Evolutionary conservation across 2,329 filamentous ascomycete genomes (phyloP), one percentile per base, ranked within the genome.

Genomic region (Coniochaeta sp.): DNA sequence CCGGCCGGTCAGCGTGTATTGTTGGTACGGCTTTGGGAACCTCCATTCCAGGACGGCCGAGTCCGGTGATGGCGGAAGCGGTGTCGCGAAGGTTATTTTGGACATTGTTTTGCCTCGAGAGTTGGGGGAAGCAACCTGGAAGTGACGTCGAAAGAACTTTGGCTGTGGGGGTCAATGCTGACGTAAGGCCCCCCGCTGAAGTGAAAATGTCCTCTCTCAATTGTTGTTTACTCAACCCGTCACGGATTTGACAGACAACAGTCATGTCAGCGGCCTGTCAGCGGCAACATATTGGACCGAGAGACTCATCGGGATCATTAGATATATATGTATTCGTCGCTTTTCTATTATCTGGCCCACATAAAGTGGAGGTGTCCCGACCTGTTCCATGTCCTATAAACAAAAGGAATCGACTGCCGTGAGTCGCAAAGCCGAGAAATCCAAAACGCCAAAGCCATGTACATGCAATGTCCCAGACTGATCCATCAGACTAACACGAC

Each of bases 1-100:
- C 24, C 68, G 67, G 50, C 74, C 74, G 1, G 72, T 74, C 9
- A 77, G 65, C 4, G 72, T 64, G 51, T 66, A 66, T 47, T 73
- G 67, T 49, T 65, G 61, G 54, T 71, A 65, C 0, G 73, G 73
- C 28, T 66, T 67, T 6, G 74, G 73, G 53, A 76, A 71, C 10
- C 61, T 63, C 71, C 71, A 75, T 53, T 75, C 71, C 0, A 77
- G 64, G 18, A 75, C 61, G n/a, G 70, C 64, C 20, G 73, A 76
- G 8, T 69, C 67, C 3, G 66, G 53, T 1, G 72, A 70, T 33
- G 75, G 73, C 0, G 71, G 65, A 12, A 77, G 65, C 1, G 73
- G 72, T 0, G 65, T 70, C 27, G 73, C 71, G 49, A 76, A 76
- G 9, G 56, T 57, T 5, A 59, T 54, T 32, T 32, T 33, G 16